Conservation (phyloP, 2,329 filamentous ascomycete genomes). For the Xylaria hypoxylon region DNA sequence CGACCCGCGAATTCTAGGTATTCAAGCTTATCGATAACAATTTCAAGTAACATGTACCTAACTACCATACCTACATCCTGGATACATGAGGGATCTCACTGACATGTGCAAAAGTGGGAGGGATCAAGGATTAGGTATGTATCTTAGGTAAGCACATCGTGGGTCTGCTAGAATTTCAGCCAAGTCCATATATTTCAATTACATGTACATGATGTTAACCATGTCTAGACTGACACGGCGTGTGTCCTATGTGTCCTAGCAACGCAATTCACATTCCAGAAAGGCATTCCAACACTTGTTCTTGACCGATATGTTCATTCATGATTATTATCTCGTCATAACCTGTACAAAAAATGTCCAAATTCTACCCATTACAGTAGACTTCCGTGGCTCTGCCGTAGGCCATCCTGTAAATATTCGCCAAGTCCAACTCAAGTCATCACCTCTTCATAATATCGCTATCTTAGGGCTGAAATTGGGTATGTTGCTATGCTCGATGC, state of each 20-base stretch:
- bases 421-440: conserved; percentile 22
- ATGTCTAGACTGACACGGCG: too few species aligned
- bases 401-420: conserved; percentile 21
- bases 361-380: conserved; percentile 25
- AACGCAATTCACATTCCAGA: conserved; percentile 6
- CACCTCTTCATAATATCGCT: conserved; percentile 23
- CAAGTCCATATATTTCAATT: too few species aligned
- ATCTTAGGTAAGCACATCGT: neutral
- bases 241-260: too few species aligned
- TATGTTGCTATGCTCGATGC: conserved; percentile 33
- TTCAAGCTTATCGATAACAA: conserved; percentile 47
- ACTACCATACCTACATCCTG: conserved; percentile 33
- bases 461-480: conserved; percentile 24
- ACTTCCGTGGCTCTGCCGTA: conserved; percentile 19
- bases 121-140: neutral
- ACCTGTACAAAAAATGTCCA: conserved; percentile 31
- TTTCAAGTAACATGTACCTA: neutral
- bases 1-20: conserved; percentile 41
- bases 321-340: conserved; percentile 34
- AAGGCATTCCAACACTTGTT: neutral
- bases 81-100: too few species aligned
- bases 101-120: conserved; percentile 4
- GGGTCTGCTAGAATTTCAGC: neutral
- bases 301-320: conserved; percentile 27
- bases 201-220: too few species aligned